Evolutionary conservation across 2,329 filamentous ascomycete species (phyloP).

Genomic region (Claviceps quebecensis): DNA sequence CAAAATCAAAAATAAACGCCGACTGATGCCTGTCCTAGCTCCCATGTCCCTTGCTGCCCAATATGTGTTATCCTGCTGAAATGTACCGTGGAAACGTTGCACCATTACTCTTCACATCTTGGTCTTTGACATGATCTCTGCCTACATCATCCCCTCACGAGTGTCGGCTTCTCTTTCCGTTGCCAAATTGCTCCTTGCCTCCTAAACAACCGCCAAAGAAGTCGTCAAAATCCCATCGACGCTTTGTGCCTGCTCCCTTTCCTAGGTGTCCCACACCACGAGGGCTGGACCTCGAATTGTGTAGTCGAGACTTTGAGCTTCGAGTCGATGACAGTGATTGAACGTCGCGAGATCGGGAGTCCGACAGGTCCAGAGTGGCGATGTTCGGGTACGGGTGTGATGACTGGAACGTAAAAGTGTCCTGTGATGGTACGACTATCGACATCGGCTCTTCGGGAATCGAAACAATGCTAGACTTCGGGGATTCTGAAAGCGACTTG

Average conservation of each 20-base stretch:
- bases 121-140: conserved; percentile 6
- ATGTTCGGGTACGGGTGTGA: conserved; percentile 46
- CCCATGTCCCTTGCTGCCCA: conserved; percentile 20
- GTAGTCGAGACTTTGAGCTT: conserved; percentile 17
- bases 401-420: conserved; percentile 58
- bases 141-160: conserved; percentile 12
- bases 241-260: conserved; percentile 55
- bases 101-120: conserved; percentile 5
- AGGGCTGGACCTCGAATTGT: conserved; percentile 12
- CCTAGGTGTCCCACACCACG: conserved; percentile 33
- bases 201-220: conserved; percentile 58
- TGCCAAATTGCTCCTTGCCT: conserved; percentile 45
- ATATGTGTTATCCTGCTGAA: conserved; percentile 13
- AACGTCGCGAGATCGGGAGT: conserved; percentile 30
- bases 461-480: conserved; percentile 12
- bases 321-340: conserved; percentile 14
- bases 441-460: conserved; percentile 19
- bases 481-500: conserved; percentile 10
- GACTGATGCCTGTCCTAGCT: conserved; percentile 21
- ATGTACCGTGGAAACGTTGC: conserved; percentile 6
- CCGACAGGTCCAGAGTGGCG: conserved; percentile 45
- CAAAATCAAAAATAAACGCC: conserved; percentile 17
- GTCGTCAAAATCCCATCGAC: conserved; percentile 59
- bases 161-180: conserved; percentile 38
- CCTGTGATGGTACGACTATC: conserved; percentile 39